Base-by-base conservation (phyloP, 306 rosid species). In the Biancaea sappan region DNA sequence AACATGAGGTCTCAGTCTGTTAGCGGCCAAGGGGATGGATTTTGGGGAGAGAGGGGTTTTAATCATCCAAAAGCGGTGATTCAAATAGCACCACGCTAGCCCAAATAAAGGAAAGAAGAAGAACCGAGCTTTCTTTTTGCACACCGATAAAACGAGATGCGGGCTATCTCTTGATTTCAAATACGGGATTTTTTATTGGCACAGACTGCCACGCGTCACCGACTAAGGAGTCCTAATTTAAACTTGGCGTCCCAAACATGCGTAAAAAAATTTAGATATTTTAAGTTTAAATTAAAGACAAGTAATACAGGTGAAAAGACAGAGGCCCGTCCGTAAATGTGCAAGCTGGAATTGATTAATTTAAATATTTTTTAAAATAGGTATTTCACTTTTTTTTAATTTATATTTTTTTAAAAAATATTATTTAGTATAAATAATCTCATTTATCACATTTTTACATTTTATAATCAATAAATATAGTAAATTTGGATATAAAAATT, bases 21-120 rank as follows among this genome's bases (percentile, higher is more conserved):
- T 92, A 90, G 98, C 98, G 96, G 98, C 98, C 98, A 92, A 86
- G 94, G 98, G 95, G 88, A 88, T 88, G 94, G 88, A 94, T 86
- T 91, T 82, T 90, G 80, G 79, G 81, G 67, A 75, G 86, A 65
- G 89, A 85, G 88, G 98, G 96, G 96, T 83, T 92, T 92, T 84
- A 85, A 44, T 73, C 83, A 71, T 73, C 81, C 87, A 58, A 88
- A 91, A 88, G 90, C 85, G 89, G 91, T 86, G 98, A 92, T 92
- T 92, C 98, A 92, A 92, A 92, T 92, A 92, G 96, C 92, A 79
- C 90, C 84, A 85, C 85, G 47, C 16, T 40, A 40, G 10, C 1
- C n/a, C n/a, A n/a, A n/a, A n/a, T n/a, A n/a, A n/a, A n/a, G n/a
- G n/a, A n/a, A n/a, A 8, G 10, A 8, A 10, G 6, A 31, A 31